These are phyloP conservation scores for Tricholoma flavovirens DNA, from an alignment of 768 basidiomycete genomes.

Conservation along the genomic window DNA sequence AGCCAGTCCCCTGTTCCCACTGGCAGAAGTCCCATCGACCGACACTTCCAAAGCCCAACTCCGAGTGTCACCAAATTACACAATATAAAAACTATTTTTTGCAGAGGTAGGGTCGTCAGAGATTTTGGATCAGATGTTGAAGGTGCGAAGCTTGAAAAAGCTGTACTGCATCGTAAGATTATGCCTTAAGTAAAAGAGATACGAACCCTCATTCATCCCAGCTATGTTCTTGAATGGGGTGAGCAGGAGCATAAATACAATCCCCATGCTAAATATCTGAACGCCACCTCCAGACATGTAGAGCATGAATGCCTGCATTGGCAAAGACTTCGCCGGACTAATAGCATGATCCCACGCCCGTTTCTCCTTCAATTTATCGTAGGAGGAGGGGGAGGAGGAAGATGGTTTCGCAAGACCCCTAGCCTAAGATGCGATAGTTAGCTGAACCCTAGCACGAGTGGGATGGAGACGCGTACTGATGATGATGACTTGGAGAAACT, in stretches of 20 bases:
- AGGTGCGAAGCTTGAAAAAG: conserved; percentile 71
- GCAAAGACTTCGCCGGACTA: conserved; percentile 81
- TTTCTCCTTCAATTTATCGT: conserved; percentile 65
- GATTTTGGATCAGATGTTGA: conserved; percentile 49
- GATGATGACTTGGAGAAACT: conserved; percentile 52
- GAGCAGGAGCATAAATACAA: conserved; percentile 88
- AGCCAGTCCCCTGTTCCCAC: conserved; percentile 93
- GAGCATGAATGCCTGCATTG: conserved; percentile 98
- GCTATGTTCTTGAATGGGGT: conserved; percentile 81
- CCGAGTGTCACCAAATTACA: conserved; percentile 75
- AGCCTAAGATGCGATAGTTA: conserved; percentile 28
- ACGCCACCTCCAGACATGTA: conserved; percentile 98
- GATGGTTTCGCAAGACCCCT: conserved; percentile 31
- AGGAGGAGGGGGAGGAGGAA: conserved; percentile 37
- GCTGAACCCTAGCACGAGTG: neutral
- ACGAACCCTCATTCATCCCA: conserved; percentile 72
- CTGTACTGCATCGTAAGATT: conserved; percentile 26
- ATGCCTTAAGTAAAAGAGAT: neutral
- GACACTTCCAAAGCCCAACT: conserved; percentile 91
- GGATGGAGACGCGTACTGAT: conserved; percentile 23
- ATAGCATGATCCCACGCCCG: conserved; percentile 86
- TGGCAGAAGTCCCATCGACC: conserved; percentile 86
- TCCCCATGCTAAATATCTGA: conserved; percentile 96
- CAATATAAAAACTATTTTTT: conserved; percentile 64
- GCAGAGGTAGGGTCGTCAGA: conserved; percentile 52